A percentile compares a stretch with the other conserved stretches of the same genome.
Evolutionary conservation across 305 asterid species (phyloP).

Genomic region (Coffea humblotiana): DNA sequence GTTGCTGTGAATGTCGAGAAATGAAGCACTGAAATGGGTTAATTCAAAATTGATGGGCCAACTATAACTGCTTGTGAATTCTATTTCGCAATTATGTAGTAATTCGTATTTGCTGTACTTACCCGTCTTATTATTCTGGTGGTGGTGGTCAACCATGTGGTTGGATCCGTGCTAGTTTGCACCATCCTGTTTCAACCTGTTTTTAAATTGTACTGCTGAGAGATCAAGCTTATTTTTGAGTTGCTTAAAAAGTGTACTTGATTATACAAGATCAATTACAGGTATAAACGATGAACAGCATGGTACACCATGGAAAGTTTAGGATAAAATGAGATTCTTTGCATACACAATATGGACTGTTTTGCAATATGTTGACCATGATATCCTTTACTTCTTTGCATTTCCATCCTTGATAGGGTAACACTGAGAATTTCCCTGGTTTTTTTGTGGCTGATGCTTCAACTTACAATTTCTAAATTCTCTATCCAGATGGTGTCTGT

Average conservation of each 20-base stretch:
- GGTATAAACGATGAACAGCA: background rate
- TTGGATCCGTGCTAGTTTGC: background rate
- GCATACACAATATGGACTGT: background rate
- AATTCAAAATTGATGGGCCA: background rate
- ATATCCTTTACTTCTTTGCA: background rate
- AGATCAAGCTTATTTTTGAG: background rate
- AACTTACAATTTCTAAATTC: constrained; percentile 18
- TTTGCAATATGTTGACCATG: background rate
- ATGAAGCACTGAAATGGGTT: background rate
- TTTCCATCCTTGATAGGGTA: constrained; percentile 1
- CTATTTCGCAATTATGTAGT: background rate
- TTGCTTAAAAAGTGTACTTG: background rate
- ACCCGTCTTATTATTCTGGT: background rate
- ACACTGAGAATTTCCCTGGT: background rate
- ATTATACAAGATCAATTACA: background rate
- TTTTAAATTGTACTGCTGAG: background rate
- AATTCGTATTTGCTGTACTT: background rate
- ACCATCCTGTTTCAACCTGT: background rate
- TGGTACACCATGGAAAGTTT: background rate
- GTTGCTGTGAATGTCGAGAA: background rate
- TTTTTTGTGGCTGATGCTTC: background rate
- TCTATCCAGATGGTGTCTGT: constrained; percentile 85
- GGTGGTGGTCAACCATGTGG: background rate
- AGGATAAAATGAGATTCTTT: background rate
- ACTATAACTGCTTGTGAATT: background rate